phyloP scores from a whole-genome alignment of 2,329 filamentous ascomycete genomes.

The Arachnomyces sp. region DNA sequence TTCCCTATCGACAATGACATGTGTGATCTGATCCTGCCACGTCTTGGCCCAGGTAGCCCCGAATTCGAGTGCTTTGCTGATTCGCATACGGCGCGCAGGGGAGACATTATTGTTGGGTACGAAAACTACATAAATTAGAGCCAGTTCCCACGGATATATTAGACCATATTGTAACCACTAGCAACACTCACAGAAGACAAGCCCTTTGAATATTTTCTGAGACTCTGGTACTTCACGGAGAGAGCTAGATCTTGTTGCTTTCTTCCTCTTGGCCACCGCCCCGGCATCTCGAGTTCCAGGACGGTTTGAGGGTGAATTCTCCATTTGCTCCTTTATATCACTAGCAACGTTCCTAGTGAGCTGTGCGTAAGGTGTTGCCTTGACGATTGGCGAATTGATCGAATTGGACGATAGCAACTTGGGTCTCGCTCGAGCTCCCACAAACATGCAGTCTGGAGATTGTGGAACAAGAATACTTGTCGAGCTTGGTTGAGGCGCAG shows the following conservation, averaged over 20 bases:
- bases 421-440: too few relatives aligned
- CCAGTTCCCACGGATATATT: neutral
- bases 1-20: slow-evolving; percentile 68
- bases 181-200: slow-evolving; percentile 48
- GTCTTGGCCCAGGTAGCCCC: slow-evolving; percentile 63
- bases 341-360: neutral
- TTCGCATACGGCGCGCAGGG: slow-evolving; percentile 58
- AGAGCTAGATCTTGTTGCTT: slow-evolving; percentile 27
- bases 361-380: slow-evolving; percentile 1
- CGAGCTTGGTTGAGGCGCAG: too few relatives aligned
- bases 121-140: slow-evolving; percentile 45
- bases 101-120: slow-evolving; percentile 72
- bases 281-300: neutral
- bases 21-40: slow-evolving; percentile 54
- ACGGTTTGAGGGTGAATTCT: too few relatives aligned
- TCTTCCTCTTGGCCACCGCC: slow-evolving; percentile 10
- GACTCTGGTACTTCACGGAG: slow-evolving; percentile 41
- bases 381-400: neutral
- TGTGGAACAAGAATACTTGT: slow-evolving; percentile 1
- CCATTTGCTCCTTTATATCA: slow-evolving; percentile 1
- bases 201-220: slow-evolving; percentile 50
- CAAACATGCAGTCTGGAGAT: neutral
- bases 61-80: slow-evolving; percentile 64
- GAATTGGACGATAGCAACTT: too few relatives aligned
- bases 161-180: neutral